phyloP scores from a whole-genome alignment of 2,329 filamentous ascomycete species.

The Sordariomycetes sp. region DNA sequence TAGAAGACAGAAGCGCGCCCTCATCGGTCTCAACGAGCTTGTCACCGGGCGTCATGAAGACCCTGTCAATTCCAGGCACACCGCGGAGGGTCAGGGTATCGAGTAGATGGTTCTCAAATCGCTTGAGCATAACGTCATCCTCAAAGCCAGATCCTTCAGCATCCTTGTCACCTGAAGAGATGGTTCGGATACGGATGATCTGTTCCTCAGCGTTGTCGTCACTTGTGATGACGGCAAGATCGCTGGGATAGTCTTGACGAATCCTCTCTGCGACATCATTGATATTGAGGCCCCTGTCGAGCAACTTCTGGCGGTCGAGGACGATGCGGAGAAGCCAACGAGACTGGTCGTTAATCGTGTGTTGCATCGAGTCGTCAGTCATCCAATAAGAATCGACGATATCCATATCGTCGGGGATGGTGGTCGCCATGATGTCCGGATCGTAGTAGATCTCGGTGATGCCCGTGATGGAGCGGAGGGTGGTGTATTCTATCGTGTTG shows the following conservation, averaged over 20 bases:
- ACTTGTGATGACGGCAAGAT: slow-evolving; percentile 89
- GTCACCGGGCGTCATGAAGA: slow-evolving; percentile 80
- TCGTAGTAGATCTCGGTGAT: slow-evolving; percentile 97
- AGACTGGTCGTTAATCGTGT: slow-evolving; percentile 63
- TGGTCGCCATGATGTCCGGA: slow-evolving; percentile 75
- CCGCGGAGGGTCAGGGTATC: slow-evolving; percentile 87
- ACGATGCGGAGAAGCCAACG: slow-evolving; percentile 93
- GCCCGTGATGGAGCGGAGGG: slow-evolving; percentile 79
- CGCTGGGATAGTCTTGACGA: slow-evolving; percentile 75
- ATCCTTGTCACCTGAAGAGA: slow-evolving; percentile 62
- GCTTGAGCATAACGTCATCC: slow-evolving; percentile 87
- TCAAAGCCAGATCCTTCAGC: slow-evolving; percentile 59
- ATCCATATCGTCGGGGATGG: slow-evolving; percentile 77
- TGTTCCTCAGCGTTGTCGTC: slow-evolving; percentile 96
- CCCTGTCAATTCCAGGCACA: slow-evolving; percentile 77
- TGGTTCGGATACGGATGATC: slow-evolving; percentile 83
- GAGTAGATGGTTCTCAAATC: slow-evolving; percentile 81
- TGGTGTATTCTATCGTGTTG: slow-evolving; percentile 89
- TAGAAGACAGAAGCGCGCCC: slow-evolving; percentile 64
- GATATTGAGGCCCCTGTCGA: slow-evolving; percentile 87
- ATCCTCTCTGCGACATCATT: slow-evolving; percentile 84
- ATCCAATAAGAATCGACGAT: slow-evolving; percentile 97
- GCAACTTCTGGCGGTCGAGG: slow-evolving; percentile 83
- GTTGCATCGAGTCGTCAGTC: slow-evolving; percentile 66
- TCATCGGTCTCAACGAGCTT: slow-evolving; percentile 57